Evolutionary conservation across 768 basidiomycete genomes (phyloP).

Genomic region (Amylocystis lapponica): DNA sequence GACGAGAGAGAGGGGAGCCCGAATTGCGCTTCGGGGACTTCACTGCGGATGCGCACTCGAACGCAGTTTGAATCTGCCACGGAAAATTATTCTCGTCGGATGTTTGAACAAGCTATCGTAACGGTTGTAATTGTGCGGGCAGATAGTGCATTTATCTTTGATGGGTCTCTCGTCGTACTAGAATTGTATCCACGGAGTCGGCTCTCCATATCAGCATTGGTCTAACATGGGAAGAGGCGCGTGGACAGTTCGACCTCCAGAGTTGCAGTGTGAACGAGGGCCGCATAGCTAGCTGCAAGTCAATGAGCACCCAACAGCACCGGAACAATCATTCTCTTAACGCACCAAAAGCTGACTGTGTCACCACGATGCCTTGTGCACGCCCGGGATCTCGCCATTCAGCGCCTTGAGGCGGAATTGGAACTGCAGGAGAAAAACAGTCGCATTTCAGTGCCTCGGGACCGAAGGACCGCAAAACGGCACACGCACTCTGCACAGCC

Average conservation of each 20-base stretch:
- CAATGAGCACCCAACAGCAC: conserved; percentile 10
- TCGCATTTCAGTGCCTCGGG: not conserved
- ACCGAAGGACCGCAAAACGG: not conserved
- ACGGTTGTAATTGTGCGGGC: not conserved
- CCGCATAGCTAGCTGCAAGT: too few relatives aligned
- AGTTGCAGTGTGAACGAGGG: too few relatives aligned
- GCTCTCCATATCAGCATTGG: not conserved
- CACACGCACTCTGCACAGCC: conserved; percentile 62
- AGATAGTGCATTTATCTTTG: not conserved
- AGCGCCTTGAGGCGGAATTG: conserved; percentile 88
- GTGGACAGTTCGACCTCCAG: too few relatives aligned
- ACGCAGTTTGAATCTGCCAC: too few relatives aligned
- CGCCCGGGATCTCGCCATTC: conserved; percentile 77
- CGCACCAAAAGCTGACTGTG: too few relatives aligned
- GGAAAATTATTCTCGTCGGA: not conserved
- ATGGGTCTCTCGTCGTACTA: not conserved
- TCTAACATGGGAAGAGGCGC: not conserved
- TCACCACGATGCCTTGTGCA: conserved; percentile 90
- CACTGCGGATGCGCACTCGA: not conserved
- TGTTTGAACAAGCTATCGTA: not conserved
- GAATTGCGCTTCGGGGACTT: conserved; percentile 60
- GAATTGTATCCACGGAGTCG: not conserved
- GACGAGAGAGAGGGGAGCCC: conserved; percentile 72
- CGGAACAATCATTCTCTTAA: too few relatives aligned
- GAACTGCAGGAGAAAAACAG: conserved; percentile 43